Evolutionary conservation across 2,329 filamentous ascomycete species (phyloP).

Genomic region (Paradendryphiella salina): DNA sequence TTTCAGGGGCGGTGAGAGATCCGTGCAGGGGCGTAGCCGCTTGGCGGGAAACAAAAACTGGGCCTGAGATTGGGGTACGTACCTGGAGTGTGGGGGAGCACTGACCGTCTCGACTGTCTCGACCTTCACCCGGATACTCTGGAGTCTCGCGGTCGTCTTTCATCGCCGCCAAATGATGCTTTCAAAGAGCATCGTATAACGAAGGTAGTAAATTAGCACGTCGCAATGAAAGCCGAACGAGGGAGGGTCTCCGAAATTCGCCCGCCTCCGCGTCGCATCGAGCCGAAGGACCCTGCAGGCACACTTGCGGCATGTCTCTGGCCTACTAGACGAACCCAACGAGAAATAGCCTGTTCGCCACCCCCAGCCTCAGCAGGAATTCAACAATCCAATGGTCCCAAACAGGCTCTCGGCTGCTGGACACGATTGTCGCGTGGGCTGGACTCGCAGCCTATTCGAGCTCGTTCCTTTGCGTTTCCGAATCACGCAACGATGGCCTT

Average conservation of each 20-base stretch:
- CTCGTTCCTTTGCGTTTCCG: no score
- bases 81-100: constrained; percentile 5
- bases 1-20: constrained; percentile 24
- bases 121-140: neutral
- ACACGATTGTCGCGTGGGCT: no score
- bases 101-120: neutral
- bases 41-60: constrained; percentile 5
- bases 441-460: no score
- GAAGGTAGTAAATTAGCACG: no score
- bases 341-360: constrained; percentile 11
- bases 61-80: neutral
- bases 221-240: no score
- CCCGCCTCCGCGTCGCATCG: constrained; percentile 6
- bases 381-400: no score
- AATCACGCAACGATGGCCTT: no score
- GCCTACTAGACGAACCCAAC: constrained; percentile 17
- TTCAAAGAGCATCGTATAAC: no score
- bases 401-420: no score
- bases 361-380: constrained; percentile 10
- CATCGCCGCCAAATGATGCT: no score
- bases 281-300: neutral
- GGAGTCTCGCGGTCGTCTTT: no score
- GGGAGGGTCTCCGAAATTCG: constrained; percentile 3
- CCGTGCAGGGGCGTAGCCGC: constrained; percentile 14
- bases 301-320: constrained; percentile 3